Evolutionary conservation across 2,329 filamentous ascomycete genomes (phyloP).

Genomic region (Biscogniauxia marginata): DNA sequence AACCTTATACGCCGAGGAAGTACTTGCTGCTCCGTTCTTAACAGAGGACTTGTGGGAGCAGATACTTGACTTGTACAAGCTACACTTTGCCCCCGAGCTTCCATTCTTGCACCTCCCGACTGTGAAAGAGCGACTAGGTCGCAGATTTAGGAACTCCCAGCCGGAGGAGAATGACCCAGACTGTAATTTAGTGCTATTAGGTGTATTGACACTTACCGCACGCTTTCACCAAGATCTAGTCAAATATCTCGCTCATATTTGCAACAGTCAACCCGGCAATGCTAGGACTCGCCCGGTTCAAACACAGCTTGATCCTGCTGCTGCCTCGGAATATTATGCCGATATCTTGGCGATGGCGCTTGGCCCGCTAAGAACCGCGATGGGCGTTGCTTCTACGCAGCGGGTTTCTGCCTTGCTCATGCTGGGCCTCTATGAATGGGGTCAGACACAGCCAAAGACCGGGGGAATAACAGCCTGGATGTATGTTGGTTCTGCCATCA

Average conservation of each 20-base stretch:
- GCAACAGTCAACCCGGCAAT: conserved; percentile 33
- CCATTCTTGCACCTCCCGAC: conserved; percentile 69
- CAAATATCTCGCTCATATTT: conserved; percentile 47
- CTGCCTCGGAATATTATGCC: conserved; percentile 65
- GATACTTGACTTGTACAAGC: conserved; percentile 67
- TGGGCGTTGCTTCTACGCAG: conserved; percentile 56
- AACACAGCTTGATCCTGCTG: conserved; percentile 46
- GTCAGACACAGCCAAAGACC: conserved; percentile 50
- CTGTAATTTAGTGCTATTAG: conserved; percentile 59
- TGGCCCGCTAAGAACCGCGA: conserved; percentile 45
- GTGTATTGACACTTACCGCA: conserved; percentile 66
- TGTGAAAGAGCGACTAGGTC: conserved; percentile 53
- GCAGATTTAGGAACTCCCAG: conserved; percentile 38
- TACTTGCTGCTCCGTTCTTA: conserved; percentile 60
- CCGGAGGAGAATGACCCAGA: conserved; percentile 40
- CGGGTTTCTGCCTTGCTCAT: conserved; percentile 67
- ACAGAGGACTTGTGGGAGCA: conserved; percentile 67
- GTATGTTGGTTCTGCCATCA: conserved; percentile 62
- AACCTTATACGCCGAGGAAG: conserved; percentile 50
- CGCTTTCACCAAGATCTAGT: conserved; percentile 65
- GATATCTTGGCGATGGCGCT: conserved; percentile 53
- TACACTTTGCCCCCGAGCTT: conserved; percentile 70
- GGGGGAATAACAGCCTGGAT: conserved; percentile 64
- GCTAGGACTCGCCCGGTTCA: conserved; percentile 36
- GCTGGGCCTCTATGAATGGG: conserved; percentile 72